Evolutionary conservation across 1,139 yeast species (phyloP).

Genomic region (Hemisphaericaspora xylanilytica): DNA sequence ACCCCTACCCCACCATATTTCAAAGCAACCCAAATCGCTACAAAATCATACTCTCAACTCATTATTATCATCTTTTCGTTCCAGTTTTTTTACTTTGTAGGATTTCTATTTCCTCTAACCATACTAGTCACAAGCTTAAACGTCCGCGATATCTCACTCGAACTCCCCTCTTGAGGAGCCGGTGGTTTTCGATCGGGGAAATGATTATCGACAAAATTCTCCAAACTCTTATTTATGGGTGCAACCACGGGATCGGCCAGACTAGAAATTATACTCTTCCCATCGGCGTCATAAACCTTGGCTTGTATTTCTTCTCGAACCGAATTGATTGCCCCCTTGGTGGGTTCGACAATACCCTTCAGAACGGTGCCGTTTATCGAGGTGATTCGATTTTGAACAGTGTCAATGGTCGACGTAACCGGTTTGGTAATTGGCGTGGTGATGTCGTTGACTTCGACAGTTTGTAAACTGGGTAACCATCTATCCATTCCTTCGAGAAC

Average conservation of each 20-base stretch:
- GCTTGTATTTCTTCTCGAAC: conserved; percentile 21
- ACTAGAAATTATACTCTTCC: conserved; percentile 59
- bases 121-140: conserved; percentile 41
- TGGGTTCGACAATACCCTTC: conserved; percentile 39
- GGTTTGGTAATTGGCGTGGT: conserved; percentile 47
- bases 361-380: conserved; percentile 22
- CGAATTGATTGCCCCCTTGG: conserved; percentile 39
- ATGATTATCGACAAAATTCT: conserved; percentile 32
- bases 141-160: conserved; percentile 55
- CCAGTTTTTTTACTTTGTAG: neutral
- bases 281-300: conserved; percentile 49
- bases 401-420: conserved; percentile 27
- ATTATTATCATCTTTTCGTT: neutral
- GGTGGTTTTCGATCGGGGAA: conserved; percentile 46
- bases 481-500: conserved; percentile 37
- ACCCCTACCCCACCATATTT: too few relatives aligned
- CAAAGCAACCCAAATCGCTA: too few relatives aligned
- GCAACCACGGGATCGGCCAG: conserved; percentile 60
- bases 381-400: conserved; percentile 27
- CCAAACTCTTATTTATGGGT: conserved; percentile 58
- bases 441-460: conserved; percentile 37
- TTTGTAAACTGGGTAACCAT: conserved; percentile 34
- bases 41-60: neutral
- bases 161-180: conserved; percentile 40
- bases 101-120: conserved; percentile 11